A percentile compares a stretch with the other conserved stretches of the same genome.
Evolutionary conservation across 441 rosid genomes (phyloP).

Genomic region (Pelargonium australe): DNA sequence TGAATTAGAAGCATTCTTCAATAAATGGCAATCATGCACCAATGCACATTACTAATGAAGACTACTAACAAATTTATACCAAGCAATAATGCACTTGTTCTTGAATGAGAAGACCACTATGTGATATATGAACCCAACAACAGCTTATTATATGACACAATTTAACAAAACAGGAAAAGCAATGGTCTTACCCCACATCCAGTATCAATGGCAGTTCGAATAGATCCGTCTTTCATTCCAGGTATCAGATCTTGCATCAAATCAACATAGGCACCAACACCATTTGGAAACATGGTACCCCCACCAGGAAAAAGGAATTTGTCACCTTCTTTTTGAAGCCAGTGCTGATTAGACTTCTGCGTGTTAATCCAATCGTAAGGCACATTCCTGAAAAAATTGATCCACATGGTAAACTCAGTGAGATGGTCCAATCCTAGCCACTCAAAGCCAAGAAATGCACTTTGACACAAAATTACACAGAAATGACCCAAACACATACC

Average conservation of each 20-base stretch:
- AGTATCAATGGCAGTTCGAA: conserved; percentile 89
- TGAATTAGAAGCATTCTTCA: no score
- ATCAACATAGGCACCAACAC: conserved; percentile 92
- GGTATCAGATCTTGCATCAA: conserved; percentile 87
- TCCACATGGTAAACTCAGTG: neutral
- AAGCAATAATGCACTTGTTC: no score
- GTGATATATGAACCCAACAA: no score
- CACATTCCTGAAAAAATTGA: conserved; percentile 59
- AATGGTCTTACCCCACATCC: conserved; percentile 80
- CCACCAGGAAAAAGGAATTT: conserved; percentile 93
- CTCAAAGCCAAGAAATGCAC: neutral
- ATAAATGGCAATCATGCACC: no score
- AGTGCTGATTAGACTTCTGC: conserved; percentile 89
- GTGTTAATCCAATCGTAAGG: conserved; percentile 96
- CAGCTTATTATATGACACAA: no score
- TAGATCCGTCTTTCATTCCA: conserved; percentile 81
- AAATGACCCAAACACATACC: neutral
- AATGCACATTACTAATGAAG: no score
- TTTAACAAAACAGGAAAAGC: neutral
- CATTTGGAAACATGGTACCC: conserved; percentile 92
- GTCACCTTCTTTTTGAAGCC: conserved; percentile 79
- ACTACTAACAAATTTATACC: no score
- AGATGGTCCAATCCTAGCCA: neutral
- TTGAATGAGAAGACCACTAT: no score
- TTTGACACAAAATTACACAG: no score